Conservation (phyloP, 257 asterid species). For the Buddleja alternifolia region DNA sequence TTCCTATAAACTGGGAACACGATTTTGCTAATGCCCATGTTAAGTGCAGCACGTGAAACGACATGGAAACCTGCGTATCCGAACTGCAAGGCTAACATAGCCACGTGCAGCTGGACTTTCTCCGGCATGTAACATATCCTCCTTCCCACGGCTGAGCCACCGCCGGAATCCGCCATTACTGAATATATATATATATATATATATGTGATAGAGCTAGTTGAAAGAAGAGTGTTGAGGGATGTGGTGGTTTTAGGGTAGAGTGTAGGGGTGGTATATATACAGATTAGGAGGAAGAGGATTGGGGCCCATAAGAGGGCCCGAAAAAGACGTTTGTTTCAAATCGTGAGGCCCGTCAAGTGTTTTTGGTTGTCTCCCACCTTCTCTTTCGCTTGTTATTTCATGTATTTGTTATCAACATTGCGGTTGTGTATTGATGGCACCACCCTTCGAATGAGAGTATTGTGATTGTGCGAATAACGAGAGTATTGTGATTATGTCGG, state of each 20-base stretch:
- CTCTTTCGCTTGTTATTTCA: conserved; percentile 14
- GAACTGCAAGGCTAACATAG: conserved; percentile 78
- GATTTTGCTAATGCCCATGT: conserved; percentile 83
- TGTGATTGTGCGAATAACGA: no score
- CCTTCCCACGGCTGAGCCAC: conserved; percentile 36
- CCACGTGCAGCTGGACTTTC: conserved; percentile 64
- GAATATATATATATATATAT: neutral
- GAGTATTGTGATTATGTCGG: no score
- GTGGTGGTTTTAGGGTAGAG: conserved; percentile 40
- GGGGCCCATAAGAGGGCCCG: conserved; percentile 42
- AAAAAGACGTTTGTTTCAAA: conserved; percentile 44
- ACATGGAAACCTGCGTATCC: conserved; percentile 90
- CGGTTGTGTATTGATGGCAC: no score
- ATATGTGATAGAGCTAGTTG: neutral
- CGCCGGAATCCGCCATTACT: conserved; percentile 58
- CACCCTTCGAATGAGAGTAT: no score
- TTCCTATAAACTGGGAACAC: conserved; percentile 79
- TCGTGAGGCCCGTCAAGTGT: conserved; percentile 40
- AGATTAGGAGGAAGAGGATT: conserved; percentile 19
- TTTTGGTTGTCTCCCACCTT: conserved; percentile 65
- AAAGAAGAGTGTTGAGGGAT: conserved; percentile 14
- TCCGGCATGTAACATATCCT: conserved; percentile 64
- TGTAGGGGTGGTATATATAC: conserved; percentile 58
- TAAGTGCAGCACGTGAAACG: conserved; percentile 74
- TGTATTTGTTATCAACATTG: no score